These are phyloP conservation scores for Thraustotheca clavata DNA, from an alignment of 352 stramenopile species.

Conservation along the genomic window DNA sequence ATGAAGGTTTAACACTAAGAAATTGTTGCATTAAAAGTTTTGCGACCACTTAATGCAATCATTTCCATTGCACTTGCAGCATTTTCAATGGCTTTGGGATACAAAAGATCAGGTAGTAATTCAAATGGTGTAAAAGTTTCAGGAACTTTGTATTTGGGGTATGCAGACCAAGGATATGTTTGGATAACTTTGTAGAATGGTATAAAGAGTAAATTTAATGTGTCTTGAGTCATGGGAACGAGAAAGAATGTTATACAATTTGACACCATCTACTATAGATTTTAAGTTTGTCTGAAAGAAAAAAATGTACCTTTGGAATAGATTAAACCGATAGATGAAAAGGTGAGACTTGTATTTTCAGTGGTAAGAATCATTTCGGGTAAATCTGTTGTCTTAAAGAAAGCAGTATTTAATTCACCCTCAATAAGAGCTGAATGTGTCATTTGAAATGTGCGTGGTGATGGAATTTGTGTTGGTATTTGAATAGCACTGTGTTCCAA, in stretches of 20 bases:
- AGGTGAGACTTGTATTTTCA: not conserved
- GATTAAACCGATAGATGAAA: conserved; percentile 21
- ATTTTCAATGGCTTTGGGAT: conserved; percentile 26
- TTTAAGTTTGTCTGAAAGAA: too few relatives aligned
- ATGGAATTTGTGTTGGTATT: conserved; percentile 11
- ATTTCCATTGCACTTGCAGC: conserved; percentile 28
- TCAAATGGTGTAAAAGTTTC: conserved; percentile 3
- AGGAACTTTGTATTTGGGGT: conserved; percentile 22
- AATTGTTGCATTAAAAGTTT: too few relatives aligned
- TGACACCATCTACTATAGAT: conserved; percentile 4
- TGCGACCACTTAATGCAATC: conserved; percentile 23
- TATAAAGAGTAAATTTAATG: not conserved
- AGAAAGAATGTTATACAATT: conserved; percentile 24
- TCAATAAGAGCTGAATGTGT: conserved; percentile 21
- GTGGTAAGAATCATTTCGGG: conserved; percentile 18
- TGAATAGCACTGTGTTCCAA: conserved; percentile 15
- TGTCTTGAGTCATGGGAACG: not conserved
- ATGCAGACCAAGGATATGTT: conserved; percentile 17
- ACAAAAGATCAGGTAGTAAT: conserved; percentile 14
- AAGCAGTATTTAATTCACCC: conserved; percentile 3
- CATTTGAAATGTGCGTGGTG: conserved; percentile 11
- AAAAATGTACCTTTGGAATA: conserved; percentile 12
- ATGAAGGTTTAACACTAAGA: too few relatives aligned
- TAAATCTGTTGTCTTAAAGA: conserved; percentile 4
- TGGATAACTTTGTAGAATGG: not conserved